Evolutionary conservation across 305 asterid genomes (phyloP), one percentile per base, ranked within the genome.

Genomic region (Fraxinus sp.): DNA sequence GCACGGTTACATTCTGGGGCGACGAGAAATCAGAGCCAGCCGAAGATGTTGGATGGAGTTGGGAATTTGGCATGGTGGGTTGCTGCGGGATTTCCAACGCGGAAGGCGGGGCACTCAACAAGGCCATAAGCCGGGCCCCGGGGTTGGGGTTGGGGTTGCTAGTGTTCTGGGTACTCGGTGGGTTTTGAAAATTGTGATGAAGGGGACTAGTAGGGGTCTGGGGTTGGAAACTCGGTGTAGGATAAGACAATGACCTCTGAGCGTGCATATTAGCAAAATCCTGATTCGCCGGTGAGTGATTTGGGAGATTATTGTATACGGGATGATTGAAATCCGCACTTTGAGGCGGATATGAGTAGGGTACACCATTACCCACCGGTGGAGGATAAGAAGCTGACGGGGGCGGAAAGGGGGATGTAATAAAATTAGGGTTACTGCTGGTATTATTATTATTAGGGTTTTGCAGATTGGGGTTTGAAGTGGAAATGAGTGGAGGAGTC

Each of bases 61-160:
- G 90, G 33, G 93, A 43, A 77, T 77, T 22, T 2, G 90, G 78
- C 86, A 77, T 79, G 7, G 90, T 33, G 14, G 86, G 82, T 79
- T 89, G 95, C 66, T 85, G 91, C 1, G 88, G 79, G 5, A 83
- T 46, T 71, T 93, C 93, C 32, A 55, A 22, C 11, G 91, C 80
- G 5, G 92, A 82, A 9, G 95, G 88, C 4, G 96, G 95, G 14
- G 97, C 94, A 81, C 95, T 91, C 87, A 95, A 86, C 84, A 95
- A 75, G 35, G 98, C 98, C 98, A 95, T 95, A 36, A 95, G 82
- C 79, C 93, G 87, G 10, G 97, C 95, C 22, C 98, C 98, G 0
- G 87, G 95, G 80, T 59, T 81, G 0, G 87, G 95, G 79, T 59
- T 81, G 36, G 88, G 88, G 89, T 78, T 84, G 75, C 75, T 70